Conservation (phyloP, 495 filamentous ascomycete species). For the Ascobolus immersus region DNA sequence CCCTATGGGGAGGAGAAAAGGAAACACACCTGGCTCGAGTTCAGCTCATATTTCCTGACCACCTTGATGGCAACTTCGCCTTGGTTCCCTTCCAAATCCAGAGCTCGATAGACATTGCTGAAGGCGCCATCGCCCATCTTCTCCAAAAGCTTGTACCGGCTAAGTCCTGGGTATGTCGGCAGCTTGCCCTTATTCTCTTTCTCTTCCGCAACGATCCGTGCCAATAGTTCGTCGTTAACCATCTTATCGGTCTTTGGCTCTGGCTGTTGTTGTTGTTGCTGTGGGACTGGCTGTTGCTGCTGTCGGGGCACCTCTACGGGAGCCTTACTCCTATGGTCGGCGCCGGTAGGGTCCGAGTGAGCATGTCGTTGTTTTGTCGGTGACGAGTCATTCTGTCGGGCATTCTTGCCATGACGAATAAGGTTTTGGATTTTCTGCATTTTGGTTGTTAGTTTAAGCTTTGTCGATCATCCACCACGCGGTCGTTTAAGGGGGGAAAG, state of each 20-base stretch:
- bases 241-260: conserved; percentile 28
- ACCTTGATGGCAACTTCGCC: conserved; percentile 93
- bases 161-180: conserved; percentile 73
- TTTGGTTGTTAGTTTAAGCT: no score
- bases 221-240: conserved; percentile 39
- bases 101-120: conserved; percentile 88
- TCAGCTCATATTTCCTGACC: conserved; percentile 96
- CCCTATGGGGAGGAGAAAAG: conserved; percentile 14
- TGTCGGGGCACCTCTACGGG: conserved; percentile 21
- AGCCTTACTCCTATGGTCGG: no score
- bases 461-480: no score
- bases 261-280: conserved; percentile 29
- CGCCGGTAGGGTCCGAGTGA: conserved; percentile 24
- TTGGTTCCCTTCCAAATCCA: conserved; percentile 35
- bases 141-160: conserved; percentile 68
- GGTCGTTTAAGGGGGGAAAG: no score
- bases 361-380: conserved; percentile 30
- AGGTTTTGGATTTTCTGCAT: conserved; percentile 92
- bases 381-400: conserved; percentile 33
- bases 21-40: conserved; percentile 72
- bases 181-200: conserved; percentile 58
- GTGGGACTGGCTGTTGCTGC: conserved; percentile 21
- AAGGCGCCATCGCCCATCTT: conserved; percentile 99
- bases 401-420: conserved; percentile 91
- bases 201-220: conserved; percentile 75